Base-by-base conservation (phyloP, 306 rosid genomes). In the Astragalus membranaceus region DNA sequence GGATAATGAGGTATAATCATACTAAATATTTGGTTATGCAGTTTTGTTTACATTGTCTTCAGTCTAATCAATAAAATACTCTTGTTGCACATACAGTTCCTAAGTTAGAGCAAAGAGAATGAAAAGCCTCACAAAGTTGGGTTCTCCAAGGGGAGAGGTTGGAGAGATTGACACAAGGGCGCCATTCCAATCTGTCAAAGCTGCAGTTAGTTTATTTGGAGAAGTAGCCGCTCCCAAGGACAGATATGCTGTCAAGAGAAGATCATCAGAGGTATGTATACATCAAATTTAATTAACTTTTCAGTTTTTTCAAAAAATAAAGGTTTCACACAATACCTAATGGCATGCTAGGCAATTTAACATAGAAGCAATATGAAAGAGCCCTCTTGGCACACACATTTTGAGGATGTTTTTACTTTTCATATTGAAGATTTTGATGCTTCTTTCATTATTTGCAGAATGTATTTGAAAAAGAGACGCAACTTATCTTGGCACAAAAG, bases 151-250 rank as follows among this genome's bases (percentile, higher is more conserved):
- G 75, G 75, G 74, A 32, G 96, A 88, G 81, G 88, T 93, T 70
- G 98, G 98, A 71, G 96, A 89, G 81, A 87, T 92, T 23, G 96
- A 89, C 83, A 92, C 95, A 6, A 79, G 97, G 68, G 87, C 95
- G 4, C 99, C 99, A 8, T 91, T 94, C 72, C 95, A 91, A 80
- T 94, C 99, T 26, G 99, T 94, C 70, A 94, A 86, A 80, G 97
- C 95, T 53, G 99, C 99, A 52, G 97, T 94, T 43, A 81, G 82
- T 85, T 78, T 94, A 46, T 94, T 94, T 67, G 95, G 96, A 37
- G 96, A 84, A 74, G 99, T 94, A 3, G 89, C 96, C 7, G 72
- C 78, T 73, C 20, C 81, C 1, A 85, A 33, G 76, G 88, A 77
- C 63, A 76, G 79, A 79, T 75, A 55, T 7, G 2, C 83, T 54